Percentiles rank a stretch among this genome's conserved stretches.
phyloP scores from a whole-genome alignment of 805 yeast species.

The Zygosaccharomyces gambellarensis region DNA sequence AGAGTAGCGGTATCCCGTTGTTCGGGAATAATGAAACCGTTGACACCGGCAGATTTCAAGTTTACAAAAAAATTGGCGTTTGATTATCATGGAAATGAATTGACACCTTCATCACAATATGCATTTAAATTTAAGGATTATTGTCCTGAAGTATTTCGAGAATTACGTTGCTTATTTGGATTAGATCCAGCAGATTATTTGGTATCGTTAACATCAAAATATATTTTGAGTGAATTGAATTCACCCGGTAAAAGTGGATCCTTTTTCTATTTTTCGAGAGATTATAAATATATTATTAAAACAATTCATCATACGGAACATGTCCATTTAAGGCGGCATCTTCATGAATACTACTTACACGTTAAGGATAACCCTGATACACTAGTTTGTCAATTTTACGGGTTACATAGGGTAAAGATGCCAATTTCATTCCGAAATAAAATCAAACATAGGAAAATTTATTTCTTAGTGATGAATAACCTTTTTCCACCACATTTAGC shows the following conservation, averaged over 20 bases:
- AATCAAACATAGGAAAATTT: slow-evolving; percentile 61
- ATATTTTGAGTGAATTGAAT: slow-evolving; percentile 83
- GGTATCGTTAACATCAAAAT: slow-evolving; percentile 86
- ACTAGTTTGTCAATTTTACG: slow-evolving; percentile 90
- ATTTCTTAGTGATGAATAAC: slow-evolving; percentile 94
- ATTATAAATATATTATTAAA: slow-evolving; percentile 89
- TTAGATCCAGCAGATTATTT: slow-evolving; percentile 95
- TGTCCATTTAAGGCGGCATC: slow-evolving; percentile 65
- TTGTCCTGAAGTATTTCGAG: slow-evolving; percentile 89
- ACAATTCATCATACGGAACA: slow-evolving; percentile 94
- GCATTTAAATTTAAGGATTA: slow-evolving; percentile 97
- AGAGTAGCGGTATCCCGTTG: slow-evolving; percentile 91
- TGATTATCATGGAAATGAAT: slow-evolving; percentile 78
- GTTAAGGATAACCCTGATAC: slow-evolving; percentile 84
- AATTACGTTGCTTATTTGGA: slow-evolving; percentile 71
- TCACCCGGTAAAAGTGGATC: slow-evolving; percentile 98
- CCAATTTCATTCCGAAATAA: slow-evolving; percentile 48
- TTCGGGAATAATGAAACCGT: slow-evolving; percentile 74
- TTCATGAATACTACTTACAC: slow-evolving; percentile 74
- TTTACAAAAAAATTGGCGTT: slow-evolving; percentile 77
- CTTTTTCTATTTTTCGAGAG: slow-evolving; percentile 90
- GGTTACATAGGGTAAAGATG: slow-evolving; percentile 88
- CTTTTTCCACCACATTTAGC: slow-evolving; percentile 90
- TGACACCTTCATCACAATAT: slow-evolving; percentile 89
- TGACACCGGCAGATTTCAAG: slow-evolving; percentile 63